Evolutionary conservation across 192 early-diverging fungal species (phyloP).

Genomic region (Coemansia sp.): DNA sequence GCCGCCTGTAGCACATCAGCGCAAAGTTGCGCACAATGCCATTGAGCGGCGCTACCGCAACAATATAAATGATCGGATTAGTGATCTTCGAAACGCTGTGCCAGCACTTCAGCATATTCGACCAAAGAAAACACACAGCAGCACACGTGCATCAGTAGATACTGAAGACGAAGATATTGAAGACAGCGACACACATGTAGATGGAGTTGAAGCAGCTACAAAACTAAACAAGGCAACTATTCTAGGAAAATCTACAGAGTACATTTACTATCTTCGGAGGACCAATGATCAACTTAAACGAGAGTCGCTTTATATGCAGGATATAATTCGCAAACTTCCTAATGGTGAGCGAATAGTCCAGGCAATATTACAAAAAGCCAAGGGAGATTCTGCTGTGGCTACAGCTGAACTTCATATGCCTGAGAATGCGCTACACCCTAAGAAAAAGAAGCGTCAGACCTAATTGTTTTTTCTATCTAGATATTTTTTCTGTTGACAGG

Average conservation of each 20-base stretch:
- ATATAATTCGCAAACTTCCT: constrained; percentile 30
- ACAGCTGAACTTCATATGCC: constrained; percentile 31
- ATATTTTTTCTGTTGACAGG: neutral
- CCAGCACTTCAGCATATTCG: constrained; percentile 69
- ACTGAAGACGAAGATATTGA: constrained; percentile 42
- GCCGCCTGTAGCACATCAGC: constrained; percentile 57
- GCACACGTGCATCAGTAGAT: constrained; percentile 50
- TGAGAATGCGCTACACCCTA: constrained; percentile 20
- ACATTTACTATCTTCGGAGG: constrained; percentile 64
- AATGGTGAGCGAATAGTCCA: constrained; percentile 29
- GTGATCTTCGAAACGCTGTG: constrained; percentile 80
- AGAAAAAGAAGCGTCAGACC: constrained; percentile 17
- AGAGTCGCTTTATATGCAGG: constrained; percentile 41
- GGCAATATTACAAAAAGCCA: constrained; percentile 22
- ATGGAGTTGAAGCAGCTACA: constrained; percentile 81
- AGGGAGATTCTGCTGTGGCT: constrained; percentile 27
- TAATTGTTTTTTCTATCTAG: constrained; percentile 3
- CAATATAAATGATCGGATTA: constrained; percentile 95
- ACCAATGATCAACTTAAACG: constrained; percentile 44
- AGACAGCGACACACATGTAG: constrained; percentile 57
- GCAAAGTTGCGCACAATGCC: constrained; percentile 93
- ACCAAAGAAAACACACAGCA: constrained; percentile 41
- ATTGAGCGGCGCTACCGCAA: constrained; percentile 93
- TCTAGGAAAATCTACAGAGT: constrained; percentile 86
- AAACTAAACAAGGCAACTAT: constrained; percentile 95